Base-by-base conservation (phyloP, 768 basidiomycete species). In the Xerocomellus chrysenteron region DNA sequence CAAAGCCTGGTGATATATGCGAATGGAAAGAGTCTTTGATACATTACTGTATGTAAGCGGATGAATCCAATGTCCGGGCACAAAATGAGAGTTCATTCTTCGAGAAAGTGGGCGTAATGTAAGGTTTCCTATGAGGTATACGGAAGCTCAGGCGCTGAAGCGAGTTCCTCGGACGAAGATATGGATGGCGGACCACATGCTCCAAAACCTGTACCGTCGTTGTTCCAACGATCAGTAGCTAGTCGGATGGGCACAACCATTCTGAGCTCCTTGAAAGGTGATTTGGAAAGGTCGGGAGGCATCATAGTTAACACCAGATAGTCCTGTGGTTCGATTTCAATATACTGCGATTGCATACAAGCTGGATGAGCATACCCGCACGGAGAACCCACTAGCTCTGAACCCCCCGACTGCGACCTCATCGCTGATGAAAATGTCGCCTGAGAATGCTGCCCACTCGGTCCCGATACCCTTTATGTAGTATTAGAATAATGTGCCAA, bases 231-330 rank as follows among this genome's bases (percentile, higher is more conserved):
- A 59, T 90, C 85, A 5, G 89, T 90, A 7, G 81, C 79, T 11
- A 90, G 73, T 13, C 81, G 80, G 19, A 90, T 72, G 6, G 87
- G 86, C n/a, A 90, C 74, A 17, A 81, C 76, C 52, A 79, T 76
- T 11, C 88, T 81, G 42, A 88, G 69, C 44, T 87, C 86, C 43
- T 66, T 69, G 68, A 90, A 87, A 0, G 81, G 75, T 1, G 80
- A 75, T 62, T 81, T 82, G 17, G 67, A 63, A 17, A 77, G 76
- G 54, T 89, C 84, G 12, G 78, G 76, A 4, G 89, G 86, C 0
- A 73, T 76, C 68, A 87, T 75, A 1, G 83, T 80, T 21, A 90
- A 69, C 17, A 90, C 75, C 49, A 90, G 70, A 66, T 76, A 87
- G 62, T 90, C 88, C 88, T 90, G 54, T n/a, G 32, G 14, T n/a